Conservation (phyloP, 306 rosid species). For the Mucuna pruriens region DNA sequence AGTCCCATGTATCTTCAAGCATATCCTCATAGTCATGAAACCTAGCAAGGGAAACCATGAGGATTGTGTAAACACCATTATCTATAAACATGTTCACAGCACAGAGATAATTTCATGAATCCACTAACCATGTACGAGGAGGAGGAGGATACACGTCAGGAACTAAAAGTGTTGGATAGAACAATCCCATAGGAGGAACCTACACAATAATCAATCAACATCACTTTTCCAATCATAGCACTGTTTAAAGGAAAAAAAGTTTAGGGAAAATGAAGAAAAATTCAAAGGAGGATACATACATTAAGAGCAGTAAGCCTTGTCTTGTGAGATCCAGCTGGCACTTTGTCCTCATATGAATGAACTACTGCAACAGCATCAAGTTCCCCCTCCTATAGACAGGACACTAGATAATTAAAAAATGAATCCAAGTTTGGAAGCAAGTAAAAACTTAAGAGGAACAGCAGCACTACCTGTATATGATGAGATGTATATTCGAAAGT, state of each 20-base stretch:
- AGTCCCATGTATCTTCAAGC: constrained; percentile 95
- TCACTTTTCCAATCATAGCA: constrained; percentile 19
- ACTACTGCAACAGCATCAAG: constrained; percentile 75
- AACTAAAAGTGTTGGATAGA: constrained; percentile 85
- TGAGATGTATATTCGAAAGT: not conserved
- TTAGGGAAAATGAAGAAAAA: constrained; percentile 29
- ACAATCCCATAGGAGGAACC: constrained; percentile 99
- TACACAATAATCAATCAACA: constrained; percentile 31
- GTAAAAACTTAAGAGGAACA: not conserved
- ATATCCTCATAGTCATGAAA: constrained; percentile 87
- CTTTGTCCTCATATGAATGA: constrained; percentile 84
- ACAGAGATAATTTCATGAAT: constrained; percentile 30
- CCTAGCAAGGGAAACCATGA: constrained; percentile 51
- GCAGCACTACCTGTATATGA: not conserved
- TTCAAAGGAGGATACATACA: constrained; percentile 50
- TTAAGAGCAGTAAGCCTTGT: constrained; percentile 85
- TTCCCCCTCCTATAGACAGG: constrained; percentile 73
- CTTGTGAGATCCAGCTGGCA: constrained; percentile 82
- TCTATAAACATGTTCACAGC: constrained; percentile 17
- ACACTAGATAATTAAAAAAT: constrained; percentile 33
- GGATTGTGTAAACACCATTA: constrained; percentile 23
- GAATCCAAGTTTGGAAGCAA: constrained; percentile 34
- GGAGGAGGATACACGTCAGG: constrained; percentile 96
- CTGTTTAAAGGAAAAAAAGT: constrained; percentile 27
- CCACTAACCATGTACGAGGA: constrained; percentile 85